A percentile compares a stretch with the other conserved stretches of the same genome.
Conservation (phyloP, 495 filamentous ascomycete species). For the Terfezia claveryi region DNA sequence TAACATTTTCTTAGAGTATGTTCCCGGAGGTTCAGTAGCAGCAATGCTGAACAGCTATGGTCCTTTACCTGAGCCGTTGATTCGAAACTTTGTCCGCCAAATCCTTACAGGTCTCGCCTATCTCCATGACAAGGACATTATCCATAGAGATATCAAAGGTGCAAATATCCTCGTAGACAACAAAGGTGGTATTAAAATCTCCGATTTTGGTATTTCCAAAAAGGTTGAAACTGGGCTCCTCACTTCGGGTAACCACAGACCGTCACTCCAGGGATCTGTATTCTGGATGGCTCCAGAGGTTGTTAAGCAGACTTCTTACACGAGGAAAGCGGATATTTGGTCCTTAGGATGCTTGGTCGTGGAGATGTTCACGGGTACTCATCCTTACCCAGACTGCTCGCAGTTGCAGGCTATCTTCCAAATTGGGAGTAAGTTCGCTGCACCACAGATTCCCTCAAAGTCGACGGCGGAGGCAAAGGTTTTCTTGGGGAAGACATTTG, state of each 20-base stretch:
- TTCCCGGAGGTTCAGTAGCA: constrained; percentile 88
- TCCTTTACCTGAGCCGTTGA: constrained; percentile 72
- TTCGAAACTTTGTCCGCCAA: constrained; percentile 91
- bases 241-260: constrained; percentile 44
- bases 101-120: constrained; percentile 90
- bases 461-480: constrained; percentile 65
- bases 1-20: constrained; percentile 99
- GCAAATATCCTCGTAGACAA: constrained; percentile 98
- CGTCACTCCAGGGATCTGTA: constrained; percentile 87
- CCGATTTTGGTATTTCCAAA: constrained; percentile 97
- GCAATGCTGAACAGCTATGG: constrained; percentile 98
- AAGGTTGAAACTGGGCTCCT: constrained; percentile 50
- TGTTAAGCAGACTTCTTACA: constrained; percentile 90
- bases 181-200: constrained; percentile 97
- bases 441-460: constrained; percentile 72
- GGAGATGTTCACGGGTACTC: constrained; percentile 94
- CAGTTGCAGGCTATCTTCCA: constrained; percentile 98
- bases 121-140: constrained; percentile 84
- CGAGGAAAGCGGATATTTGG: constrained; percentile 99
- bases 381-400: constrained; percentile 92
- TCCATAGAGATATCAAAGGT: constrained; percentile 96
- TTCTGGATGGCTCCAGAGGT: constrained; percentile 99
- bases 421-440: constrained; percentile 70
- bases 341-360: constrained; percentile 89
- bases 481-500: constrained; percentile 78